Base-by-base conservation (phyloP, 805 yeast genomes). In the Teunomyces panamensis region DNA sequence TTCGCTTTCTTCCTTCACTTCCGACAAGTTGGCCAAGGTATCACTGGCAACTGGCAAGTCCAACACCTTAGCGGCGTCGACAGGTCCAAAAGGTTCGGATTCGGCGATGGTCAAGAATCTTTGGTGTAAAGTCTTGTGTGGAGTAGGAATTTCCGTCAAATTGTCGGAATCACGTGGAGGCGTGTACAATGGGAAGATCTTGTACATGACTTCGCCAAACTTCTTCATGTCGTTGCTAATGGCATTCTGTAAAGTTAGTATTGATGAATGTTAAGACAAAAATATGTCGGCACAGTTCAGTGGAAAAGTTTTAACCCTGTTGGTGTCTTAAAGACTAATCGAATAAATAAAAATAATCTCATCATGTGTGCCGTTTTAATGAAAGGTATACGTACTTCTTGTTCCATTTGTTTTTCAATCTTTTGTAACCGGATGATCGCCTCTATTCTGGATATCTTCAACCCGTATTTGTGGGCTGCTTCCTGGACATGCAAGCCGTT, bases 31-130 rank as follows among this genome's bases (percentile, higher is more conserved):
- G 57, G 83, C 81, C 56, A 91, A 75, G 2, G 94, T 87, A 32
- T 76, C 81, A 42, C 82, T 79, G 27, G 98, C 97, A n/a, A 96
- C 96, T 64, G 88, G 91, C 54, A 92, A 75, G 37, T 79, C 90
- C 53, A 89, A 80, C 34, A 86, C 79, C 48, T 82, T 74, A 43
- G 99, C 97, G 10, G 99, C 97, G 62, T 94, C 98, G 5, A 90
- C 78, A 4, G 97, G 96, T 5, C 97, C 97, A 64, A 92, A 91
- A 8, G 96, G 96, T 71, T 90, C 96, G 26, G 90, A 84, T 69
- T 92, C 99, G 8, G 96, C 92, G 64, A 92, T 84, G 9, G 96
- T 86, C 62, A 89, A 69, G 73, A 91, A 91, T 54, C 92, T 77
- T 54, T 95, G 89, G 53, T 82, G 83, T 53, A 85, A 74, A 2